Conservation (phyloP, 768 basidiomycete species). For the Boletus subparvulus region DNA sequence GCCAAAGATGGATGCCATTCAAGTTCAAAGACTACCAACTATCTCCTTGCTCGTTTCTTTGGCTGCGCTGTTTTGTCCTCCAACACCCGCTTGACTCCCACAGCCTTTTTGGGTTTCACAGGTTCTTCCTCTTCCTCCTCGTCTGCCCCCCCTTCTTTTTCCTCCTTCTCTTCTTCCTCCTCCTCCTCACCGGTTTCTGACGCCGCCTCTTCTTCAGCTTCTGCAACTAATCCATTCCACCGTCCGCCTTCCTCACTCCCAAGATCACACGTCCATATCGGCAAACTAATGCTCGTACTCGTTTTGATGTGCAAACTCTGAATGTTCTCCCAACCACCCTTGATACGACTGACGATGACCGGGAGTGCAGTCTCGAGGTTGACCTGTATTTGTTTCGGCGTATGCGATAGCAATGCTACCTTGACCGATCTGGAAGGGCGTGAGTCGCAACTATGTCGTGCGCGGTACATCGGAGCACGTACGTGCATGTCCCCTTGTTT, state of each 20-base stretch:
- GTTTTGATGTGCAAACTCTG: conserved; percentile 91
- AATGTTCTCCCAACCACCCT: conserved; percentile 87
- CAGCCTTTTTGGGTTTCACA: conserved; percentile 1
- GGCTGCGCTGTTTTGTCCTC: conserved; percentile 11
- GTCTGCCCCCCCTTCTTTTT: not conserved
- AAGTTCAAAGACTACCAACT: not conserved
- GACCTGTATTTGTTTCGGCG: conserved; percentile 66
- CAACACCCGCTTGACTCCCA: conserved; percentile 10
- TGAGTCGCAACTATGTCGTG: not conserved
- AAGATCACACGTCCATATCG: conserved; percentile 86
- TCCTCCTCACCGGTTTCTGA: not conserved
- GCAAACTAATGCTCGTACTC: conserved; percentile 76
- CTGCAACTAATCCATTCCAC: conserved; percentile 29
- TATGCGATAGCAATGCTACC: conserved; percentile 72
- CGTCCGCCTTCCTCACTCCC: conserved; percentile 42
- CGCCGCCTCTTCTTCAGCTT: conserved; percentile 3
- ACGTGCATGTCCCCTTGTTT: conserved; percentile 92
- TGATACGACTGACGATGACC: conserved; percentile 63
- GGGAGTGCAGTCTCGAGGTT: conserved; percentile 84
- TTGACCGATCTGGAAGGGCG: conserved; percentile 67
- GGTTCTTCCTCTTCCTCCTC: not conserved
- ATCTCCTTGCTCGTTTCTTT: conserved; percentile 16
- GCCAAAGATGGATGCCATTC: conserved; percentile 4
- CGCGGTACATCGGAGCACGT: conserved; percentile 33
- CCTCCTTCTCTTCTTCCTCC: not conserved